These are phyloP conservation scores for Plasmodium reichenowi DNA, from an alignment of 169 alveolate genomes.

Conservation along the genomic window DNA sequence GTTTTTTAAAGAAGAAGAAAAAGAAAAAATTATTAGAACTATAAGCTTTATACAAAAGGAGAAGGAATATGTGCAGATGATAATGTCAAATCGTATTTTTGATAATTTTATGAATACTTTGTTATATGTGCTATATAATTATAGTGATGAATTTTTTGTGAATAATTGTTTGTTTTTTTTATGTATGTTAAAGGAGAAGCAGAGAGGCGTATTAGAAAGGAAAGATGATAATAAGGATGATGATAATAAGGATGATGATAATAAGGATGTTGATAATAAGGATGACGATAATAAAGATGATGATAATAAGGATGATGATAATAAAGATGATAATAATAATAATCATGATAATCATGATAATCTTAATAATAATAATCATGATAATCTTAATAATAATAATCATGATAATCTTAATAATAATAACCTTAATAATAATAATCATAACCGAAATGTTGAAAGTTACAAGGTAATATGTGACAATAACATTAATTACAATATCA, in stretches of 20 bases:
- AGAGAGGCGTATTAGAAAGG: neutral
- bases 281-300: neutral
- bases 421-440: neutral
- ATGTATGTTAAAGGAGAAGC: conserved; percentile 2
- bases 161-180: conserved; percentile 32
- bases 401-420: too few species aligned
- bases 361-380: neutral
- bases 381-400: too few species aligned
- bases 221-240: neutral
- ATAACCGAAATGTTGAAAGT: too few species aligned
- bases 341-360: neutral
- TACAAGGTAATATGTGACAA: too few species aligned
- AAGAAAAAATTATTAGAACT: conserved; percentile 1
- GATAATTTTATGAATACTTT: conserved; percentile 27
- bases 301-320: neutral
- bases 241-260: neutral
- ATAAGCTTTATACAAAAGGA: conserved; percentile 36
- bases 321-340: too few species aligned
- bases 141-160: conserved; percentile 12
- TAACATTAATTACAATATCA: neutral
- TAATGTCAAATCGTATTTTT: conserved; percentile 29
- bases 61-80: conserved; percentile 10
- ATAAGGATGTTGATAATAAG: neutral
- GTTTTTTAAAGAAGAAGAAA: conserved; percentile 27
- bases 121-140: conserved; percentile 19